phyloP scores from a whole-genome alignment of 2,329 filamentous ascomycete genomes.

The Lecanicillium sp. region DNA sequence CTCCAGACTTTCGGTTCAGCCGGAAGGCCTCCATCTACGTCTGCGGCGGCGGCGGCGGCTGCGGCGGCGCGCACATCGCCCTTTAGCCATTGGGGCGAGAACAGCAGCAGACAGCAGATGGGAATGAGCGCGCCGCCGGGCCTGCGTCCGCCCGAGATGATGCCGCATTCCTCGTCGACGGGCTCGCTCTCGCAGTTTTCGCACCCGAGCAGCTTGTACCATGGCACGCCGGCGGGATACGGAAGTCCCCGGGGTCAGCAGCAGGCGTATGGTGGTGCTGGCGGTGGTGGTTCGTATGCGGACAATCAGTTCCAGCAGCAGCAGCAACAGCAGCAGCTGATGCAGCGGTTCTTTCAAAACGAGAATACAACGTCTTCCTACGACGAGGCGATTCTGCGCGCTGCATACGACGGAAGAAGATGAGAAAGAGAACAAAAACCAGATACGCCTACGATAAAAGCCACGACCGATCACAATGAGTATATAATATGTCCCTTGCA shows the following conservation, averaged over 20 bases:
- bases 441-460: no score
- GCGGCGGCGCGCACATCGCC: constrained; percentile 25
- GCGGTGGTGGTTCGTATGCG: not conserved
- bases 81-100: constrained; percentile 27
- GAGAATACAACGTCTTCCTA: constrained; percentile 30
- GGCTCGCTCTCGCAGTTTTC: constrained; percentile 34
- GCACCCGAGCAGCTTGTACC: constrained; percentile 45
- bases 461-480: no score
- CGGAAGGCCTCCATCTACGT: constrained; percentile 1
- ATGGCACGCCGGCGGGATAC: constrained; percentile 36
- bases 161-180: constrained; percentile 21
- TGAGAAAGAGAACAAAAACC: no score
- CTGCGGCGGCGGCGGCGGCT: no score
- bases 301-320: constrained; percentile 1
- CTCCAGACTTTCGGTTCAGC: constrained; percentile 29
- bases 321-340: constrained; percentile 5
- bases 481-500: no score
- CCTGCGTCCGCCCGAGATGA: constrained; percentile 18
- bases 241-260: constrained; percentile 15
- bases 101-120: constrained; percentile 15
- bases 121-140: constrained; percentile 17
- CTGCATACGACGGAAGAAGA: constrained; percentile 26
- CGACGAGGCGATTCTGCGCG: constrained; percentile 30
- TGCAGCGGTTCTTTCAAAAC: constrained; percentile 25
- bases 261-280: not conserved